These are phyloP conservation scores for Talaromyces piceae DNA, from an alignment of 2,329 filamentous ascomycete species.

Conservation along the genomic window DNA sequence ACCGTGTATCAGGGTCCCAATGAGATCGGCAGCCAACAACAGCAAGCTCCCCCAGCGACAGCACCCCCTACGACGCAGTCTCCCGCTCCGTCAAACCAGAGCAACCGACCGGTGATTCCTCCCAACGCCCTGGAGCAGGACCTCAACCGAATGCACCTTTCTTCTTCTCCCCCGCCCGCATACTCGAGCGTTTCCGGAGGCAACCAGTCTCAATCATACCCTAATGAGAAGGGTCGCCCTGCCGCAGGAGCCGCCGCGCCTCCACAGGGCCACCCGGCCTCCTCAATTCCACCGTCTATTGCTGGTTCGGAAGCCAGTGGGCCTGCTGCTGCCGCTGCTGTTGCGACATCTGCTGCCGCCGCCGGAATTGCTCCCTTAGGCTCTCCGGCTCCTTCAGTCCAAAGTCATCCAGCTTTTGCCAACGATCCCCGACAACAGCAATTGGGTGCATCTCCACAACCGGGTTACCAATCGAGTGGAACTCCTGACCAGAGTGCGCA, in stretches of 20 bases:
- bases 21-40: conserved; percentile 47
- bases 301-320: conserved; percentile 13
- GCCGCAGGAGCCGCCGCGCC: conserved; percentile 18
- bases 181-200: conserved; percentile 68
- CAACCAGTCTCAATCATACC: conserved; percentile 52
- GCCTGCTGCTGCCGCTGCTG: conserved; percentile 9
- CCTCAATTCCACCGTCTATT: conserved; percentile 16
- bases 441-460: conserved; percentile 33
- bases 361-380: conserved; percentile 8
- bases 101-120: conserved; percentile 36
- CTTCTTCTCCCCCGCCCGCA: conserved; percentile 84
- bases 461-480: conserved; percentile 24
- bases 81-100: conserved; percentile 9
- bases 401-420: conserved; percentile 79
- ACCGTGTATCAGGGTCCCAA: conserved; percentile 84
- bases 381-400: conserved; percentile 26
- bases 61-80: conserved; percentile 17
- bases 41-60: conserved; percentile 23
- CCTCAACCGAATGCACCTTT: conserved; percentile 71
- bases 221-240: conserved; percentile 67
- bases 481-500: conserved; percentile 20
- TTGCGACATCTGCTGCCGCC: conserved; percentile 10
- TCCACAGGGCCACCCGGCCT: conserved; percentile 22
- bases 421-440: conserved; percentile 60
- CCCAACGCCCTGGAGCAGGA: conserved; percentile 76